Conservation (phyloP, 129 eudicot species). For the Solidago caesia region DNA sequence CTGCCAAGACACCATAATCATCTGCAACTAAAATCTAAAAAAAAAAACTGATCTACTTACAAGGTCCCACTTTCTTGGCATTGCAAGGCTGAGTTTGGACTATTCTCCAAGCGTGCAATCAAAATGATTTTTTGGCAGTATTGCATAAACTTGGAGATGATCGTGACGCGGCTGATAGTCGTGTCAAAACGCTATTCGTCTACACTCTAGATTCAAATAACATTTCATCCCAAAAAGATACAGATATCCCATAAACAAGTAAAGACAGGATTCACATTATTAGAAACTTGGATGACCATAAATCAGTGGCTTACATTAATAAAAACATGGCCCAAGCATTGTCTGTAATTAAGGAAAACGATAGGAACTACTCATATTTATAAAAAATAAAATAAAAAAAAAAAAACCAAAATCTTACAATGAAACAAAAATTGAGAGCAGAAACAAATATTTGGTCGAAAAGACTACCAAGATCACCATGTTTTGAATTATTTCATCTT, state of each 20-base stretch:
- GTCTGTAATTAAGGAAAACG: background rate
- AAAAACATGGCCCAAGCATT: background rate
- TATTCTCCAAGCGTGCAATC: conserved; percentile 18
- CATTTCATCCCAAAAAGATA: background rate
- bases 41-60: conserved; percentile 11
- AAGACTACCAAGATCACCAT: conserved; percentile 5
- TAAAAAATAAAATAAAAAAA: too few species aligned
- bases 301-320: conserved; percentile 8
- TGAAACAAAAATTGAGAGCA: background rate
- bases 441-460: conserved; percentile 7
- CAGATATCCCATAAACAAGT: background rate
- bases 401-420: conserved; percentile 15
- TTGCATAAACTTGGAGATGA: conserved; percentile 16
- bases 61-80: conserved; percentile 33
- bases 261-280: background rate
- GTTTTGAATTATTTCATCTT: conserved; percentile 67
- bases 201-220: background rate
- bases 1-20: conserved; percentile 13
- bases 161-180: conserved; percentile 2
- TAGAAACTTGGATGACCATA: background rate
- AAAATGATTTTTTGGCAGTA: conserved; percentile 30
- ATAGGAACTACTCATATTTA: background rate
- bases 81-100: conserved; percentile 42
- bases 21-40: conserved; percentile 19
- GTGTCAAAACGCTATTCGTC: conserved; percentile 7